A percentile compares a stretch with the other conserved stretches of the same genome.
These are phyloP conservation scores for Daldinia decipiens DNA, from an alignment of 495 filamentous ascomycete genomes.

Conservation along the genomic window DNA sequence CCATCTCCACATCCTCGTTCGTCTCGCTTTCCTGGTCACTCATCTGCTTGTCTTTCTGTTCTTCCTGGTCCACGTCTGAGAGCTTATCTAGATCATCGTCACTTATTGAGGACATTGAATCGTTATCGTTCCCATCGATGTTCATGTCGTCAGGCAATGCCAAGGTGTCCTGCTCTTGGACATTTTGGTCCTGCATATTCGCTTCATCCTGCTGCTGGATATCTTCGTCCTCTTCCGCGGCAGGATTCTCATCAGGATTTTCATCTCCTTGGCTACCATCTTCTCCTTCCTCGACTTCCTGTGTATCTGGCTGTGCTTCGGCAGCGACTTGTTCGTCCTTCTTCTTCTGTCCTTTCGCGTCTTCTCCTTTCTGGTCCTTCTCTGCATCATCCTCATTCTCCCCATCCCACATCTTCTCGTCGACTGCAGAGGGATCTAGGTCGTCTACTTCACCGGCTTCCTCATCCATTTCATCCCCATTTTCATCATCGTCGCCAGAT, in stretches of 20 bases:
- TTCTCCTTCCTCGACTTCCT: slow-evolving; percentile 61
- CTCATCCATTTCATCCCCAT: slow-evolving; percentile 81
- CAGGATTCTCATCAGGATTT: slow-evolving; percentile 63
- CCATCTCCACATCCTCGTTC: slow-evolving; percentile 44
- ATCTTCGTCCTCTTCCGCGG: slow-evolving; percentile 77
- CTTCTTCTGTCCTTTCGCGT: slow-evolving; percentile 69
- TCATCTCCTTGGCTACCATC: slow-evolving; percentile 62
- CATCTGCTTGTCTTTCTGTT: slow-evolving; percentile 50
- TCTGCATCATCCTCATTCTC: slow-evolving; percentile 76
- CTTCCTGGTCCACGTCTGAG: slow-evolving; percentile 59
- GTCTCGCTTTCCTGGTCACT: slow-evolving; percentile 48
- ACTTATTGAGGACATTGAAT: slow-evolving; percentile 56
- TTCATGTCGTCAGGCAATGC: slow-evolving; percentile 79
- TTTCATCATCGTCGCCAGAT: slow-evolving; percentile 64
- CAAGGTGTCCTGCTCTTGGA: slow-evolving; percentile 67
- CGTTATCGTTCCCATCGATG: slow-evolving; percentile 67
- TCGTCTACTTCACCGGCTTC: slow-evolving; percentile 90
- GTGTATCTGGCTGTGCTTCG: slow-evolving; percentile 67
- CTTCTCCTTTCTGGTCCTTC: slow-evolving; percentile 83
- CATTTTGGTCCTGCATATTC: slow-evolving; percentile 72
- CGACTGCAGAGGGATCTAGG: slow-evolving; percentile 84
- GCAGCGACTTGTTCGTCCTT: slow-evolving; percentile 73
- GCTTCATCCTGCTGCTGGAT: slow-evolving; percentile 72
- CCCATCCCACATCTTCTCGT: slow-evolving; percentile 98
- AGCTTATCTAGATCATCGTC: slow-evolving; percentile 68